Evolutionary conservation across 768 basidiomycete genomes (phyloP).

Genomic region (Lentinula lateritia): DNA sequence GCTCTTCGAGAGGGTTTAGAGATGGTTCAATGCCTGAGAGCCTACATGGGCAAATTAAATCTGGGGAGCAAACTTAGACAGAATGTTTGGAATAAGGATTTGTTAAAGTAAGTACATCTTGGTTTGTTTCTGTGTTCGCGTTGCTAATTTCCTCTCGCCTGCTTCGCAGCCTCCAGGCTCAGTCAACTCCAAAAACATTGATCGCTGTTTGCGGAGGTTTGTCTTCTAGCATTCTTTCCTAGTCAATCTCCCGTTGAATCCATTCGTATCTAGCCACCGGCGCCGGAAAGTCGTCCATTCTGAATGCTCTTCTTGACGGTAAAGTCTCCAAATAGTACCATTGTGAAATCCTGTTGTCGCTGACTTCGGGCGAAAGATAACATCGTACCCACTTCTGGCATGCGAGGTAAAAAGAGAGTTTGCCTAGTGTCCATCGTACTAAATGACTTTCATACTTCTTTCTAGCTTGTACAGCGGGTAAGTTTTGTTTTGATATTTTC

Average conservation of each 20-base stretch:
- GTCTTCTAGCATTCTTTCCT: slow-evolving; percentile 7
- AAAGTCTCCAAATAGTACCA: slow-evolving; percentile 1
- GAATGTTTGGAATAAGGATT: slow-evolving; percentile 55
- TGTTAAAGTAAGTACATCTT: slow-evolving; percentile 33
- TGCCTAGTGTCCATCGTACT: not conserved
- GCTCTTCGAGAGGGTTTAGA: slow-evolving; percentile 44
- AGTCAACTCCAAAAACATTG: slow-evolving; percentile 49
- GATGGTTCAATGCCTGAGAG: slow-evolving; percentile 48
- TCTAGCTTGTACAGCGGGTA: slow-evolving; percentile 51
- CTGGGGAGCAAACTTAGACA: slow-evolving; percentile 50
- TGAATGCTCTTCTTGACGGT: slow-evolving; percentile 62
- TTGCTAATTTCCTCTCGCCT: not conserved
- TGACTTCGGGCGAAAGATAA: slow-evolving; percentile 32
- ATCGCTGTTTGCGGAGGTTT: slow-evolving; percentile 63
- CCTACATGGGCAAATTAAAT: slow-evolving; percentile 34
- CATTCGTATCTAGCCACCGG: slow-evolving; percentile 39
- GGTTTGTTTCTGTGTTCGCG: not conserved
- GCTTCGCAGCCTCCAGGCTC: slow-evolving; percentile 35
- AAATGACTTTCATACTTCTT: not conserved
- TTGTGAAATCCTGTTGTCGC: not conserved
- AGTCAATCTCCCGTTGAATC: not conserved
- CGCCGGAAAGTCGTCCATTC: slow-evolving; percentile 54
- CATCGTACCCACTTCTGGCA: slow-evolving; percentile 61
- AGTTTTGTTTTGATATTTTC: not conserved
- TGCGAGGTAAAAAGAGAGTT: slow-evolving; percentile 37